Evolutionary conservation across 2,329 filamentous ascomycete genomes (phyloP).

Genomic region (Dactylellina sp.): DNA sequence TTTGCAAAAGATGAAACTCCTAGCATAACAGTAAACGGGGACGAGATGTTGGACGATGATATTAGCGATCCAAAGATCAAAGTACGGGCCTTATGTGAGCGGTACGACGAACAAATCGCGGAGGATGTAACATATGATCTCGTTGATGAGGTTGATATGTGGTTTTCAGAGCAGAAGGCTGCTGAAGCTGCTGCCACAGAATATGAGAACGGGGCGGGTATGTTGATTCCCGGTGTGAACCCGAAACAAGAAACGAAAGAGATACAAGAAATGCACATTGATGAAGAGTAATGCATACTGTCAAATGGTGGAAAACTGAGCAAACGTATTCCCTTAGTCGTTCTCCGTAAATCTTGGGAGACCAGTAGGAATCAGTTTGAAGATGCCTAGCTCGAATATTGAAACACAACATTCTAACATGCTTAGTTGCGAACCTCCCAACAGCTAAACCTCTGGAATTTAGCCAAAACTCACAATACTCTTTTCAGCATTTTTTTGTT

Average conservation of each 20-base stretch:
- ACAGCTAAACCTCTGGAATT: too few species aligned
- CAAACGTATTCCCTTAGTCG: too few species aligned
- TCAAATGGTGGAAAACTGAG: slow-evolving; percentile 4
- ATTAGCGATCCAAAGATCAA: slow-evolving; percentile 9
- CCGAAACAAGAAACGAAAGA: slow-evolving; percentile 47
- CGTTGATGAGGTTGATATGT: slow-evolving; percentile 93
- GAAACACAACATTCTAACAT: too few species aligned
- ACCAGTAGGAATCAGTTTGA: too few species aligned
- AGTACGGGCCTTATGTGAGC: slow-evolving; percentile 74
- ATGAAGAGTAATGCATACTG: slow-evolving; percentile 47
- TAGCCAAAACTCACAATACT: too few species aligned
- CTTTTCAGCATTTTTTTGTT: too few species aligned
- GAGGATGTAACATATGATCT: slow-evolving; percentile 95
- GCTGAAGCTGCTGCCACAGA: slow-evolving; percentile 12
- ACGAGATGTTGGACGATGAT: slow-evolving; percentile 64
- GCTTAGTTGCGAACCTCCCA: too few species aligned
- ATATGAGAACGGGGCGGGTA: slow-evolving; percentile 8
- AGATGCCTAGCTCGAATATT: too few species aligned
- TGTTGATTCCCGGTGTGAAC: slow-evolving; percentile 4
- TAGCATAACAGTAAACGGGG: slow-evolving; percentile 61
- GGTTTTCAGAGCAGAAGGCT: slow-evolving; percentile 72
- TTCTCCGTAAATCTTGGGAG: too few species aligned
- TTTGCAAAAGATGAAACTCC: slow-evolving; percentile 63
- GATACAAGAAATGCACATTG: slow-evolving; percentile 54
- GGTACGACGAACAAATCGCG: slow-evolving; percentile 91